A percentile compares a stretch with the other conserved stretches of the same genome.
Conservation (phyloP, 306 rosid species). For the Pachyrhizus erosus region DNA sequence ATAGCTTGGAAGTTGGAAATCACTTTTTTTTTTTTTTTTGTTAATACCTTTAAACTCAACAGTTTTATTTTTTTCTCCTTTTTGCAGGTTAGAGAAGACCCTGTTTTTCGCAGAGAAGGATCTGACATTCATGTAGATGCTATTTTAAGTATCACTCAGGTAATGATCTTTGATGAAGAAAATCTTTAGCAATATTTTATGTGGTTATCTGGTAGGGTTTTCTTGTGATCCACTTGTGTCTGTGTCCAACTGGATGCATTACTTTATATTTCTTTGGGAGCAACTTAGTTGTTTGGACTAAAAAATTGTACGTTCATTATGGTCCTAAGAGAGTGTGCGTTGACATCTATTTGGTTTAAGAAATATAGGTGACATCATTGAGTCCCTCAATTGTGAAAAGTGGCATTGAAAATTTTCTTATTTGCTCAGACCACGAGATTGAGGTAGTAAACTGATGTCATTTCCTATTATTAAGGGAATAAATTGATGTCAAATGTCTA, state of each 20-base stretch:
- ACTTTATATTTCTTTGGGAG: slow-evolving; percentile 16
- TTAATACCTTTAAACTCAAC: background rate
- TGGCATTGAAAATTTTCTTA: background rate
- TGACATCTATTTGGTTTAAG: background rate
- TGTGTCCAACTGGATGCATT: slow-evolving; percentile 9
- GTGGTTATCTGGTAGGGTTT: slow-evolving; percentile 2
- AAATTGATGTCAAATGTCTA: background rate
- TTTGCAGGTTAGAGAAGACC: slow-evolving; percentile 86
- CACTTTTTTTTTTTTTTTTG: background rate
- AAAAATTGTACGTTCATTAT: background rate
- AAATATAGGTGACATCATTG: background rate
- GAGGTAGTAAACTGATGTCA: background rate
- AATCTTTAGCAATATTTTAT: slow-evolving; percentile 18
- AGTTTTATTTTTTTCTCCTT: background rate
- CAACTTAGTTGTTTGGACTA: background rate
- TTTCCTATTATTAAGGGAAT: background rate
- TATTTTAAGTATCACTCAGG: slow-evolving; percentile 87
- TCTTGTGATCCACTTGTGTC: background rate
- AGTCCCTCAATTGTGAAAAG: background rate
- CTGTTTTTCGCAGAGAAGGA: slow-evolving; percentile 93
- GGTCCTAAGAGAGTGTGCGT: background rate
- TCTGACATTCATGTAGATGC: slow-evolving; percentile 89
- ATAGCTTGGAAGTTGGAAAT: background rate
- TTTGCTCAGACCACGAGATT: background rate
- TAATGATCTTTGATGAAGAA: slow-evolving; percentile 36